Evolutionary conservation across 345 rosid genomes (phyloP), one percentile per base, ranked within the genome.

Genomic region (Citrus reticulata): DNA sequence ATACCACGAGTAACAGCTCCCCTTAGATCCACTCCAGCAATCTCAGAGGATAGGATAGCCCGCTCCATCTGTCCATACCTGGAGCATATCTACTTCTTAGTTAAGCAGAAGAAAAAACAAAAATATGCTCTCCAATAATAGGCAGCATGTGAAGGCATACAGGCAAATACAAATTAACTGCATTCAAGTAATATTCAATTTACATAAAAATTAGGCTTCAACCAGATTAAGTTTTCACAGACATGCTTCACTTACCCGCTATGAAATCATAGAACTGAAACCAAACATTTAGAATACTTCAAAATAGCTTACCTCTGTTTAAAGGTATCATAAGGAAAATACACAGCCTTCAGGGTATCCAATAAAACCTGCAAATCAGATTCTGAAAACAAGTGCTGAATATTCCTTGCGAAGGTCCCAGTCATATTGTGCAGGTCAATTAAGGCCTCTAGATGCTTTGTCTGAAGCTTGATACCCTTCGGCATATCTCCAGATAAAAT

Each of bases 31-130:
- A 94, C 91, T 55, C 89, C 92, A n/a, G 99, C 85, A 75, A 96
- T 94, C 89, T 93, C 97, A 82, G 91, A 90, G 39, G 97, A 89
- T 72, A 96, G 88, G 60, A 96, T 91, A 80, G 93, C 97, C 82
- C 93, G 95, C 80, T 96, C 99, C 92, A 96, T 89, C 79, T 88
- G 93, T 67, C 98, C 98, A 82, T 96, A 96, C 91, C 99, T 96
- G 80, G 57, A 77, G 54, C 19, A 81, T 77, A 79, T 58, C 22
- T 17, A 78, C 39, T 17, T 57, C 70, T 73, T 42, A 59, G 35
- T 70, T 49, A 64, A 75, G 40, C 29, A 59, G 54, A 20, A 58
- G 46, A 74, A n/a, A 71, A 19, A 64, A 77, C 69, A 35, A 80
- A 9, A 2, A 62, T 20, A 63, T 10, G 70, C 69, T 74, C 69